These are phyloP conservation scores for Meyerozyma smithsonii DNA, from an alignment of 1,139 yeast genomes.

Conservation along the genomic window DNA sequence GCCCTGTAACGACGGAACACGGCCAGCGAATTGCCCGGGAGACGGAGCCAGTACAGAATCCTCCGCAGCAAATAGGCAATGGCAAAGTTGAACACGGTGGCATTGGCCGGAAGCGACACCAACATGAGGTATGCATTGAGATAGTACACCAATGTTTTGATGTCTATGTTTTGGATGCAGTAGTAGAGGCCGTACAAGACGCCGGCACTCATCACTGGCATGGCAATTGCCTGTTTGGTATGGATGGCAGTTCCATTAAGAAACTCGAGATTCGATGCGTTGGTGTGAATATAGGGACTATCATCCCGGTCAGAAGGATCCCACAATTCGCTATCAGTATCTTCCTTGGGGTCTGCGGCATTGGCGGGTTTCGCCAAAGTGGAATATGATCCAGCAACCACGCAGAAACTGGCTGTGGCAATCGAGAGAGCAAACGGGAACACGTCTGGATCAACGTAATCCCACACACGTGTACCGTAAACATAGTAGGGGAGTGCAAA, in stretches of 20 bases:
- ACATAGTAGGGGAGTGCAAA: conserved; percentile 9
- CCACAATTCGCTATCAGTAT: conserved; percentile 27
- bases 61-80: conserved; percentile 18
- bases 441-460: conserved; percentile 4
- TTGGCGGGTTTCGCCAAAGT: conserved; percentile 40
- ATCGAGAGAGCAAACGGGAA: conserved; percentile 8
- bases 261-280: conserved; percentile 14
- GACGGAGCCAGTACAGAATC: conserved; percentile 11
- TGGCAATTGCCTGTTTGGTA: conserved; percentile 22
- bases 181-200: conserved; percentile 32
- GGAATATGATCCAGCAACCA: conserved; percentile 35
- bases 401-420: conserved; percentile 23
- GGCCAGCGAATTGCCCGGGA: conserved; percentile 12
- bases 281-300: conserved; percentile 15
- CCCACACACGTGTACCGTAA: neutral
- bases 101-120: conserved; percentile 21
- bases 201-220: conserved; percentile 40
- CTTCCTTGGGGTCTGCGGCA: conserved; percentile 36
- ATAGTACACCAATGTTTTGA: conserved; percentile 19
- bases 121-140: conserved; percentile 29
- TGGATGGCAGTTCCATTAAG: conserved; percentile 11
- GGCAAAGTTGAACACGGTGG: conserved; percentile 16
- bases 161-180: conserved; percentile 24
- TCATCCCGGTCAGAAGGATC: conserved; percentile 45
- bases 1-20: conserved; percentile 21